Percentiles rank a stretch among this genome's conserved stretches.
Evolutionary conservation across 1,284 basidiomycete species (phyloP).

Genomic region (Hemileia vastatrix): DNA sequence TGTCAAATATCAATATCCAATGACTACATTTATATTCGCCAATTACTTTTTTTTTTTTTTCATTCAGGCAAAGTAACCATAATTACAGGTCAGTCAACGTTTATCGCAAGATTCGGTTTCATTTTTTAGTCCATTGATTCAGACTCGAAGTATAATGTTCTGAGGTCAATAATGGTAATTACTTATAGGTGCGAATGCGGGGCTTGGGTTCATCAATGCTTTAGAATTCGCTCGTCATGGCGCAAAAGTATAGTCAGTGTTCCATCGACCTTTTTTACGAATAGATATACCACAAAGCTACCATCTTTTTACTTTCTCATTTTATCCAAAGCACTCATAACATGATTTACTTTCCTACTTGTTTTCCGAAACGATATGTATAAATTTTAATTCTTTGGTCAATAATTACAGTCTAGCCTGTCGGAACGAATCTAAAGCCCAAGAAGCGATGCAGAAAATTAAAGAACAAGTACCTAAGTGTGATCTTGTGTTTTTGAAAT

Average conservation of each 20-base stretch:
- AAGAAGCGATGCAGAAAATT: conserved; percentile 14
- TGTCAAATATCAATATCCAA: no score
- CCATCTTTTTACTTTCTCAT: neutral
- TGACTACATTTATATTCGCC: neutral
- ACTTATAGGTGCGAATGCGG: conserved; percentile 7
- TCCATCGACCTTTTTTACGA: neutral
- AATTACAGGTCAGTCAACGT: conserved; percentile 2
- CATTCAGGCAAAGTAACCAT: conserved; percentile 16
- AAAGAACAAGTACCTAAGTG: conserved; percentile 24
- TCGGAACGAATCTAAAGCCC: neutral
- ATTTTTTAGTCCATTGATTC: neutral
- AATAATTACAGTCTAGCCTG: conserved; percentile 21
- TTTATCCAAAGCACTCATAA: neutral
- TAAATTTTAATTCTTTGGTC: no score
- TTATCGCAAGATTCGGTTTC: neutral
- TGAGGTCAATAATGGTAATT: neutral
- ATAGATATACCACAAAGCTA: neutral
- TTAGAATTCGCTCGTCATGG: conserved; percentile 12
- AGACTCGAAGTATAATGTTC: neutral
- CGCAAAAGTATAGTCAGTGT: conserved; percentile 14
- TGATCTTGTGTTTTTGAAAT: conserved; percentile 36
- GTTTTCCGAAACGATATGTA: no score
- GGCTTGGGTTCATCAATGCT: conserved; percentile 11
- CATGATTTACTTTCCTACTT: no score
- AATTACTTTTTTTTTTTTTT: neutral